phyloP scores from a whole-genome alignment of 1,284 basidiomycete species.

The Ustilago bromivora region DNA sequence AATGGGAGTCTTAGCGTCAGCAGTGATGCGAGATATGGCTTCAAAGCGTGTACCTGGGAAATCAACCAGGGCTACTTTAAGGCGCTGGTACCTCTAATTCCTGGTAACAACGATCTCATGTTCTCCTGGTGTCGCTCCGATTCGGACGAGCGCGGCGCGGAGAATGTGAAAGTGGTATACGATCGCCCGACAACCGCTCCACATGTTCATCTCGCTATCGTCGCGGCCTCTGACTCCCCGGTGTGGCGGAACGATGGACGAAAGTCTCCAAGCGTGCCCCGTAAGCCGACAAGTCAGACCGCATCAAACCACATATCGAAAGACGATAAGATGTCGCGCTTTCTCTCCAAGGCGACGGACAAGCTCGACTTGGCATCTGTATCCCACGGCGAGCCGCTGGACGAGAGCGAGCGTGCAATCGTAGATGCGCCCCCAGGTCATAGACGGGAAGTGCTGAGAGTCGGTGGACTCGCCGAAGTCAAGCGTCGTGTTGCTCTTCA shows the following conservation, averaged over 20 bases:
- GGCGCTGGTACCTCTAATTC: slow-evolving; percentile 39
- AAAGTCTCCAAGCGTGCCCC: slow-evolving; percentile 13
- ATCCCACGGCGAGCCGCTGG: not conserved
- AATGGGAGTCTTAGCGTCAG: slow-evolving; percentile 18
- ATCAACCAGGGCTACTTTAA: slow-evolving; percentile 47
- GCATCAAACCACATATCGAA: not conserved
- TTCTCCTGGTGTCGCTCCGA: slow-evolving; percentile 16
- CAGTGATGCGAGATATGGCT: slow-evolving; percentile 19
- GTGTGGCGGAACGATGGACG: slow-evolving; percentile 31
- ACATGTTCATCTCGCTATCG: slow-evolving; percentile 44
- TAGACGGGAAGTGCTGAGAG: slow-evolving; percentile 21
- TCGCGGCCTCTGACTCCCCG: slow-evolving; percentile 41
- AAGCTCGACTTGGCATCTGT: slow-evolving; percentile 16
- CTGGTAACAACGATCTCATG: slow-evolving; percentile 27
- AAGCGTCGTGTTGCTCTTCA: slow-evolving; percentile 50
- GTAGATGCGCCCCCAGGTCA: slow-evolving; percentile 38
- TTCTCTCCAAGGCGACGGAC: slow-evolving; percentile 29
- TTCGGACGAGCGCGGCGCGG: not conserved
- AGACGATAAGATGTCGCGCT: slow-evolving; percentile 20
- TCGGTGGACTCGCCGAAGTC: slow-evolving; percentile 38
- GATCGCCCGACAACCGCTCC: slow-evolving; percentile 17
- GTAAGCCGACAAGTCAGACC: slow-evolving; percentile 1
- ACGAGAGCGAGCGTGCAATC: slow-evolving; percentile 25
- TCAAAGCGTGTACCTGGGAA: slow-evolving; percentile 37
- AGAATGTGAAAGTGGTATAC: slow-evolving; percentile 15